These are phyloP conservation scores for Lentinula sp. DNA, from an alignment of 768 basidiomycete genomes.

Conservation along the genomic window DNA sequence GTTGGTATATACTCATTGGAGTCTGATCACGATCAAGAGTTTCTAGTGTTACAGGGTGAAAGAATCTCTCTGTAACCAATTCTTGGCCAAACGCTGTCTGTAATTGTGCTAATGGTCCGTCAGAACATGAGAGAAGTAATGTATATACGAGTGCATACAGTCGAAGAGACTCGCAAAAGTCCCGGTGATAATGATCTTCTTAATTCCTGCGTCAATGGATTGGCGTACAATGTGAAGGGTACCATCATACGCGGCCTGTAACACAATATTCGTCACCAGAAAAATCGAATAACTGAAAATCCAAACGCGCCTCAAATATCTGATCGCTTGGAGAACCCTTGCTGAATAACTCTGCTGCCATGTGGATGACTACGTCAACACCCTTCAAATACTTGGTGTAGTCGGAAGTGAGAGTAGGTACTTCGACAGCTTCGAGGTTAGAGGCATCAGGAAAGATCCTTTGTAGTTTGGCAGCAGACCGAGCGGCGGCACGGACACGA, in stretches of 20 bases:
- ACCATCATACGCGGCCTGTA: constrained; percentile 18
- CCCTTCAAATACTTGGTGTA: neutral
- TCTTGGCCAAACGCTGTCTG: neutral
- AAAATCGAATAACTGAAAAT: neutral
- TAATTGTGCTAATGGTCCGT: neutral
- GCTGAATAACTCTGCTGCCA: constrained; percentile 8
- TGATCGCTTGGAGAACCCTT: constrained; percentile 1
- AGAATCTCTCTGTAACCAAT: neutral
- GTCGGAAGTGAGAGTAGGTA: constrained; percentile 1
- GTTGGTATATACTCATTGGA: constrained; percentile 5
- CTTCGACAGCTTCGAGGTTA: constrained; percentile 6
- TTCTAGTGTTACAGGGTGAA: constrained; percentile 7
- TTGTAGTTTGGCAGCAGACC: neutral
- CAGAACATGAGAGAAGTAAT: neutral
- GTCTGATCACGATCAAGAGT: constrained; percentile 6
- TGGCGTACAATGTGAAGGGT: constrained; percentile 21
- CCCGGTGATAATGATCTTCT: constrained; percentile 17
- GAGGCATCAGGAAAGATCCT: constrained; percentile 2
- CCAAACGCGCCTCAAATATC: neutral
- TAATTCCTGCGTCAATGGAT: constrained; percentile 15
- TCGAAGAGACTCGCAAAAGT: constrained; percentile 13
- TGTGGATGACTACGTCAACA: constrained; percentile 9
- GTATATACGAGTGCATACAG: neutral
- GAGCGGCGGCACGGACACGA: constrained; percentile 7
- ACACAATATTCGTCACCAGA: neutral